A percentile compares a stretch with the other conserved stretches of the same genome.
Conservation (phyloP, 345 rosid genomes). For the Tarenaya hassleriana region DNA sequence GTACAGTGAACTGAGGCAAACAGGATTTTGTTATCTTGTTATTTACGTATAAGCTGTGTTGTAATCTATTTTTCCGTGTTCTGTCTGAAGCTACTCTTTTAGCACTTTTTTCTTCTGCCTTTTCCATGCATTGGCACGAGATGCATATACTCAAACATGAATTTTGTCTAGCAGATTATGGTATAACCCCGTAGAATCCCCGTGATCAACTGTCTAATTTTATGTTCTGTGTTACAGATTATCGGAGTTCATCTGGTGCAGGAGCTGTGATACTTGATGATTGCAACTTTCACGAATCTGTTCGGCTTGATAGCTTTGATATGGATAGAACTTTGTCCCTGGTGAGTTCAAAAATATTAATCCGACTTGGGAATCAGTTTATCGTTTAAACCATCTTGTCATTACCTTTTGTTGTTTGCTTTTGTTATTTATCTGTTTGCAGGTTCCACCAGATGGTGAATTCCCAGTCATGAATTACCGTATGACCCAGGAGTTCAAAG, state of each 20-base stretch:
- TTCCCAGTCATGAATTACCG: slow-evolving; percentile 99
- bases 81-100: neutral
- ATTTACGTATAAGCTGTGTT: neutral
- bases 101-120: neutral
- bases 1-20: too few relatives aligned
- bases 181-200: neutral
- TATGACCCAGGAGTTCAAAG: slow-evolving; percentile 97
- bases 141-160: neutral
- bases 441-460: slow-evolving; percentile 99
- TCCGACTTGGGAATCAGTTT: neutral
- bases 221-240: slow-evolving; percentile 50
- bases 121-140: neutral
- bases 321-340: slow-evolving; percentile 75
- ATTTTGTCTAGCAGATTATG: neutral
- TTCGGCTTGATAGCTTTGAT: slow-evolving; percentile 89
- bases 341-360: slow-evolving; percentile 44
- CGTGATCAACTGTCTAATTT: neutral
- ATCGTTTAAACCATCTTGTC: slow-evolving; percentile 1
- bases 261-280: slow-evolving; percentile 90
- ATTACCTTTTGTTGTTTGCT: slow-evolving; percentile 9
- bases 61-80: neutral
- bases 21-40: neutral
- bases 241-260: slow-evolving; percentile 73
- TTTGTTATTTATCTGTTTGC: slow-evolving; percentile 26
- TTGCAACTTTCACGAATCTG: slow-evolving; percentile 98